These are phyloP conservation scores for Melampsora americana DNA, from an alignment of 1,284 basidiomycete genomes.

Conservation along the genomic window DNA sequence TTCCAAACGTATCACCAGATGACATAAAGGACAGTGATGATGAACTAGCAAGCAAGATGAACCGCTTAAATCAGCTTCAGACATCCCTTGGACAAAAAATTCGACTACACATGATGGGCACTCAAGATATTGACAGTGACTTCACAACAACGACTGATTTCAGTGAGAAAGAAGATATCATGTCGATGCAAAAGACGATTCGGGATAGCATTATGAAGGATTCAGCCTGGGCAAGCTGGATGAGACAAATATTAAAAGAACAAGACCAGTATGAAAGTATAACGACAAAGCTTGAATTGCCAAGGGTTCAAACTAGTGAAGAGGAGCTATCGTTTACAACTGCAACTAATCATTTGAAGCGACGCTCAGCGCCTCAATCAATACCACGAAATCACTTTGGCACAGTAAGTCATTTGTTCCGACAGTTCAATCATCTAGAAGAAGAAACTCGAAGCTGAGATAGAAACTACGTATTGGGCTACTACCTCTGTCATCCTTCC, in stretches of 20 bases:
- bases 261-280: slow-evolving; percentile 4
- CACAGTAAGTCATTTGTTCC: slow-evolving; percentile 22
- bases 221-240: not conserved
- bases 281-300: not conserved
- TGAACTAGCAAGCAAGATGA: slow-evolving; percentile 8
- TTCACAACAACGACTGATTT: not conserved
- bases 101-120: not conserved
- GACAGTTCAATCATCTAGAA: not conserved
- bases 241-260: not conserved
- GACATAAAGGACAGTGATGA: not conserved
- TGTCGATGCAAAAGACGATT: not conserved
- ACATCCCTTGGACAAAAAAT: too few species aligned
- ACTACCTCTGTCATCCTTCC: not conserved
- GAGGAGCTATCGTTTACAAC: not conserved
- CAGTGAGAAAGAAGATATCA: not conserved
- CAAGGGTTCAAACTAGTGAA: not conserved
- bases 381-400: slow-evolving; percentile 29
- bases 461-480: too few species aligned
- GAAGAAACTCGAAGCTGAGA: not conserved
- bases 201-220: not conserved
- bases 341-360: slow-evolving; percentile 5
- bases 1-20: not conserved
- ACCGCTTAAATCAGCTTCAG: slow-evolving; percentile 3
- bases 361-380: slow-evolving; percentile 16
- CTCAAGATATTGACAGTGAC: not conserved